Conservation (phyloP, 768 basidiomycete genomes). For the Asterophora parasitica region DNA sequence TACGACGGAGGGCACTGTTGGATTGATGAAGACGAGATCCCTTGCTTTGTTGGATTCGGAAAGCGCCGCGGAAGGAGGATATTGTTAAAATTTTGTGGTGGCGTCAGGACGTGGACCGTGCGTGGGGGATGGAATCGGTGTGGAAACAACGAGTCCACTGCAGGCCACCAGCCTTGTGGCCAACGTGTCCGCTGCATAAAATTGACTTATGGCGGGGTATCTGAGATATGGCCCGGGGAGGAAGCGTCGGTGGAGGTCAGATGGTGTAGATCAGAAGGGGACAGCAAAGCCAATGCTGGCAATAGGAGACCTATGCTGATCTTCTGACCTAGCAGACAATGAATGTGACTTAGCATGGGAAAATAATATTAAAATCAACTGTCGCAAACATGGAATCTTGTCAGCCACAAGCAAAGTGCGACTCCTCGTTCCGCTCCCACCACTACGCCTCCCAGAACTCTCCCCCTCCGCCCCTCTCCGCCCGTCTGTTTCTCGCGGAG, state of each 20-base stretch:
- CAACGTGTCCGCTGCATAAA: neutral
- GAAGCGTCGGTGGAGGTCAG: conserved; percentile 8
- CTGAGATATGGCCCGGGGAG: conserved; percentile 9
- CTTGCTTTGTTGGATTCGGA: conserved; percentile 9
- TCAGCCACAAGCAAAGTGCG: conserved; percentile 43
- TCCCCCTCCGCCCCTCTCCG: conserved; percentile 22
- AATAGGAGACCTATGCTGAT: neutral
- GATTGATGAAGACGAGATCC: conserved; percentile 7
- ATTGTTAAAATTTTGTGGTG: neutral
- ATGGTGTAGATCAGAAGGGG: conserved; percentile 5
- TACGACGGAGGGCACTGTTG: neutral
- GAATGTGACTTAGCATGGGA: conserved; percentile 6
- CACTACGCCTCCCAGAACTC: conserved; percentile 41
- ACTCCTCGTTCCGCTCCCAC: conserved; percentile 54
- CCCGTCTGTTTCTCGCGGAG: conserved; percentile 18
- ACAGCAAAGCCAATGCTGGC: neutral
- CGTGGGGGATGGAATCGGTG: neutral
- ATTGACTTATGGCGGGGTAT: neutral
- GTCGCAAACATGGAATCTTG: conserved; percentile 39
- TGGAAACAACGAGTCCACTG: no score
- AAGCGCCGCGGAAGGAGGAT: conserved; percentile 5
- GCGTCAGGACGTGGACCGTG: conserved; percentile 14
- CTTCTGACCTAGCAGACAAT: conserved; percentile 1
- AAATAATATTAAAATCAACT: conserved; percentile 26
- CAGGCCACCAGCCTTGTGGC: neutral